These are phyloP conservation scores for Thelonectria discophora DNA, from an alignment of 2,329 filamentous ascomycete genomes.

Conservation along the genomic window DNA sequence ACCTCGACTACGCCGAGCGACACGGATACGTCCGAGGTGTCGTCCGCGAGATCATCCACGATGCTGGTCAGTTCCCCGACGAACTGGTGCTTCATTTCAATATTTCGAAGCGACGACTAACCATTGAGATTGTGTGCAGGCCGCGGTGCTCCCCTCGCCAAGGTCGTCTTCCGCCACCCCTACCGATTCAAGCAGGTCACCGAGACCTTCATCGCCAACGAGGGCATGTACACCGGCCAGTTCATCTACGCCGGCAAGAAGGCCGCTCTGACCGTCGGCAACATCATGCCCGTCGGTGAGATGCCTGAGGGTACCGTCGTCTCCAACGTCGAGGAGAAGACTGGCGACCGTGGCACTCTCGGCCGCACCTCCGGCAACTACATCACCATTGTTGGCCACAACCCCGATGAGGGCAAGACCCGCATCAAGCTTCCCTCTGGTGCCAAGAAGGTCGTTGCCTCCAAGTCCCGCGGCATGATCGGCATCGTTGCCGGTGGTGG, in stretches of 20 bases:
- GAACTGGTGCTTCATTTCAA: slow-evolving; percentile 25
- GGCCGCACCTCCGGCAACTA: slow-evolving; percentile 99
- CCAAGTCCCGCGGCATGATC: slow-evolving; percentile 94
- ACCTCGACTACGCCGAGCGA: slow-evolving; percentile 94
- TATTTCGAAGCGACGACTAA: slow-evolving; percentile 38
- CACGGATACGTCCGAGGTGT: slow-evolving; percentile 98
- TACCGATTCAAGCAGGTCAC: slow-evolving; percentile 98
- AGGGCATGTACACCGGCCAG: slow-evolving; percentile 99
- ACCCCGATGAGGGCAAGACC: slow-evolving; percentile 99
- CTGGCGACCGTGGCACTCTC: slow-evolving; percentile 94
- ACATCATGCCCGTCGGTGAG: slow-evolving; percentile 92
- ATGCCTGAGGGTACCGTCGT: slow-evolving; percentile 99
- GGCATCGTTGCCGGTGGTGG: slow-evolving; percentile 99
- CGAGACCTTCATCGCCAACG: slow-evolving; percentile 99
- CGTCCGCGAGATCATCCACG: slow-evolving; percentile 99
- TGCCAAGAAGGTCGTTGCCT: slow-evolving; percentile 98
- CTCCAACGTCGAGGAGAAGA: slow-evolving; percentile 99
- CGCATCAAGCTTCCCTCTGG: slow-evolving; percentile 99
- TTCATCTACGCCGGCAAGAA: slow-evolving; percentile 99
- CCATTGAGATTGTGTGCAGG: slow-evolving; percentile 44
- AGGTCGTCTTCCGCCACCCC: slow-evolving; percentile 95
- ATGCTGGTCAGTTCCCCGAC: slow-evolving; percentile 71
- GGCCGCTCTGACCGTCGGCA: slow-evolving; percentile 94
- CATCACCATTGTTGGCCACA: slow-evolving; percentile 97
- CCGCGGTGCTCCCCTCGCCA: slow-evolving; percentile 96